Percentiles rank a stretch among this genome's conserved stretches.
Evolutionary conservation across 306 rosid genomes (phyloP).

Genomic region (Carpinus fangiana): DNA sequence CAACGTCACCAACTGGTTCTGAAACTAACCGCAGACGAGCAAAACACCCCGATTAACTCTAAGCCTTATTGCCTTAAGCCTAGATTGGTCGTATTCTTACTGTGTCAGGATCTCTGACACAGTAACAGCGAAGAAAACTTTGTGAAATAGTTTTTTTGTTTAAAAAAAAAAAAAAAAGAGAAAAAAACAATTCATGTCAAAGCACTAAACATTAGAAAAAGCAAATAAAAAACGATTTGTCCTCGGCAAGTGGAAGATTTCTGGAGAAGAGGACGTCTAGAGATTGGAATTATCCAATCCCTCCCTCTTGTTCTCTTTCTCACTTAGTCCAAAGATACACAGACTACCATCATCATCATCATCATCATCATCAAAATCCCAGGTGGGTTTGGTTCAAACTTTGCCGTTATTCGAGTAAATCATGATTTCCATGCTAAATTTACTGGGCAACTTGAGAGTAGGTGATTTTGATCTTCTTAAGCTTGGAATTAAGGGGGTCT

Average conservation of each 20-base stretch:
- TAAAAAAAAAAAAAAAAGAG: neutral
- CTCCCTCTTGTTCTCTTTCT: conserved; percentile 6
- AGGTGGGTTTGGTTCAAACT: conserved; percentile 42
- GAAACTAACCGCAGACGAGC: neutral
- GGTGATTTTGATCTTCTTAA: conserved; percentile 25
- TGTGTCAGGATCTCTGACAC: conserved; percentile 35
- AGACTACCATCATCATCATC: conserved; percentile 21
- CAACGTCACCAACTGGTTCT: neutral
- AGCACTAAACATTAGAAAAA: conserved; percentile 36
- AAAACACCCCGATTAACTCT: neutral
- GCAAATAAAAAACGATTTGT: conserved; percentile 34
- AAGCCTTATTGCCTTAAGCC: neutral
- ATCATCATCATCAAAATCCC: conserved; percentile 27
- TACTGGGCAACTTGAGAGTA: conserved; percentile 17
- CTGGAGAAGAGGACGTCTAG: conserved; percentile 51
- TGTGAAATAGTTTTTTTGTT: neutral
- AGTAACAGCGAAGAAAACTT: conserved; percentile 2
- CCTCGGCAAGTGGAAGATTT: conserved; percentile 54
- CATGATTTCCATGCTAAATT: conserved; percentile 3
- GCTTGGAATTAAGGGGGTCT: conserved; percentile 19
- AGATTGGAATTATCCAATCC: conserved; percentile 52
- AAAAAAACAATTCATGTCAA: conserved; percentile 35
- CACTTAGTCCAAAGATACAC: conserved; percentile 31
- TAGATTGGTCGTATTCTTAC: conserved; percentile 9
- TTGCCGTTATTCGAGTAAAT: conserved; percentile 10